These are phyloP conservation scores for Schizothecium vesticola DNA, from an alignment of 495 filamentous ascomycete genomes.

Conservation along the genomic window DNA sequence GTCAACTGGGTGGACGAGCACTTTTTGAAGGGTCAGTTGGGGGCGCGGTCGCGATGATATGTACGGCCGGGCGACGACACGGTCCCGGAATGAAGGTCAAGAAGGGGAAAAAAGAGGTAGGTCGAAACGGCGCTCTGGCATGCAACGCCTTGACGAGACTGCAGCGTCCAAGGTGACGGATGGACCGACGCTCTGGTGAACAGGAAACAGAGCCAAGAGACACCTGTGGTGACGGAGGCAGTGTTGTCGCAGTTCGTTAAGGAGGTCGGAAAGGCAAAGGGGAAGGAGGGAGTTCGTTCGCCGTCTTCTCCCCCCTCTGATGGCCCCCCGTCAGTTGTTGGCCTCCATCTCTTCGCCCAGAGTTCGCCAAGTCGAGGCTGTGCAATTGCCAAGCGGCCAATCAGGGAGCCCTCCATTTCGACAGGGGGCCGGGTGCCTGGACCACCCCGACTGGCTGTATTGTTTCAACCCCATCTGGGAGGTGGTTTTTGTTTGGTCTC, in stretches of 20 bases:
- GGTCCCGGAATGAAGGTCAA: neutral
- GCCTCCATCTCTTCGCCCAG: neutral
- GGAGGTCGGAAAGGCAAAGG: neutral
- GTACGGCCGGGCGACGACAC: neutral
- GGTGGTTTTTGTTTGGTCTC: neutral
- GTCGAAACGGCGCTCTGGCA: neutral
- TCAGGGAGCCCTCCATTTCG: neutral
- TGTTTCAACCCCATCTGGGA: neutral
- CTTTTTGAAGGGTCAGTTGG: neutral
- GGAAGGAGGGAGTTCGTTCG: neutral
- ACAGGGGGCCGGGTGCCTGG: neutral
- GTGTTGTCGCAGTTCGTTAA: neutral
- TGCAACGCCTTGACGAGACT: neutral
- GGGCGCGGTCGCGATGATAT: constrained; percentile 3
- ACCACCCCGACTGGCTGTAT: neutral
- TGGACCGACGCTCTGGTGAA: neutral
- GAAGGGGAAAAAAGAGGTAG: neutral
- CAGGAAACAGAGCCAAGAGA: neutral
- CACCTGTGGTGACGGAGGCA: no score
- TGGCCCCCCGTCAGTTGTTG: neutral
- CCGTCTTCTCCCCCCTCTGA: no score
- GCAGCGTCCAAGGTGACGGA: neutral
- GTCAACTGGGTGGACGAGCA: neutral
- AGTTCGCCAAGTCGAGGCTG: neutral
- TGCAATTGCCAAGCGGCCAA: neutral